Base-by-base conservation (phyloP, 495 filamentous ascomycete genomes). In the Achaetomiella virescens region DNA sequence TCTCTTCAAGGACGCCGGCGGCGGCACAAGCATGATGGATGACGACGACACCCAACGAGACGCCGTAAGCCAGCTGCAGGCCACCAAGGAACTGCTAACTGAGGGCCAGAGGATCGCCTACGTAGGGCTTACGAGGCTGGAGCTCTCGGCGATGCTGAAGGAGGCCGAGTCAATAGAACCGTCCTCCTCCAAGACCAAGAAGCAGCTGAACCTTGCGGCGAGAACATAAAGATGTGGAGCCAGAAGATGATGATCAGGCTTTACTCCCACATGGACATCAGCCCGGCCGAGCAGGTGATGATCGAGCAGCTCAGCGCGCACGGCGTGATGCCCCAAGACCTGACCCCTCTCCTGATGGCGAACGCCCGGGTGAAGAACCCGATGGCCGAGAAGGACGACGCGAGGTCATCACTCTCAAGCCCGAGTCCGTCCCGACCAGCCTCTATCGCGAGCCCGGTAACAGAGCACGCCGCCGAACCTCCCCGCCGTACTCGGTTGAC, bases 21-120 rank as follows among this genome's bases (percentile, higher is more conserved):
- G 67, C 72, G 48, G 74, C 11, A 52, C 74, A 10, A 78, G 80
- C 43, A 75, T 82, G 40, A 75, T 52, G 48, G 74, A 87, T 24
- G 88, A 87, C 31, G 89, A 89, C 24, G 91, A 95, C 20, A 89
- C 89, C 59, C 81, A 83, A 59, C 81, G 91, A 44, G 93, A 97
- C 73, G 81, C 90, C 6, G 64, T 95, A 48, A 83, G 87, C 45
- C 93, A 99, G 69, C 84, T 99, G 67, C 88, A 97, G 71, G 89
- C 95, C 27, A 99, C 95, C 21, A 99, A 99, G 67, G 86, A 92
- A 59, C 75, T 99, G 10, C 79, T 99, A 22, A 99, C 91, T 6
- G 93, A 97, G 69, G 90, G 90, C 3, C 95, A 99, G 72, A 82
- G 89, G 56, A 92, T 99, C 55, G 93, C 93, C 2, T 99, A 99